Evolutionary conservation across 441 rosid genomes (phyloP).

Genomic region (Euphorbia celastroides): DNA sequence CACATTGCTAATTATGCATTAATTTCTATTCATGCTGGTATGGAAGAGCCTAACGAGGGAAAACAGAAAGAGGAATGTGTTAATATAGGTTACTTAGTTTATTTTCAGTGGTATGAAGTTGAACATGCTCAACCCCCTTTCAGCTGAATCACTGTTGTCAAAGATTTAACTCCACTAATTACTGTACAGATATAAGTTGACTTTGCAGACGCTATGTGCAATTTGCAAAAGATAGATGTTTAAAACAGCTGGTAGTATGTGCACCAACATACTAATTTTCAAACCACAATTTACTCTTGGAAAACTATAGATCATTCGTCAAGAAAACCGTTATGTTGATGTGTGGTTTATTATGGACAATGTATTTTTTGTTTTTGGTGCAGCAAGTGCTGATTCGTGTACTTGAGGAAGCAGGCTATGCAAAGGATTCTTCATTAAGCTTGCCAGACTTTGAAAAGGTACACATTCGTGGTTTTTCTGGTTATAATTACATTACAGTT

Average conservation of each 20-base stretch:
- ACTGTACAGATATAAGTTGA: background rate
- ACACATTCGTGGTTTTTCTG: conserved; percentile 6
- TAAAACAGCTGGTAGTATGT: background rate
- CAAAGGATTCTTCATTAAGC: conserved; percentile 53
- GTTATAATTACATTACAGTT: background rate
- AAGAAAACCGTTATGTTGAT: background rate
- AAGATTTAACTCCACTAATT: background rate
- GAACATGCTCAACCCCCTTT: too few species aligned
- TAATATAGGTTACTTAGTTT: too few species aligned
- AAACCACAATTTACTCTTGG: background rate
- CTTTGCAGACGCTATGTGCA: background rate
- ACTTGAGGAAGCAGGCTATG: conserved; percentile 70
- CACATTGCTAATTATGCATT: too few species aligned
- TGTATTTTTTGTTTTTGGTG: conserved; percentile 20
- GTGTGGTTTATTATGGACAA: background rate
- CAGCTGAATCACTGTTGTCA: too few species aligned
- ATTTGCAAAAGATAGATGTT: background rate
- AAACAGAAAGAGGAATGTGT: too few species aligned
- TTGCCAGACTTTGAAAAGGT: conserved; percentile 84
- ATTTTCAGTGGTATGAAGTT: background rate
- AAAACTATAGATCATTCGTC: background rate
- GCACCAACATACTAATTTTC: background rate
- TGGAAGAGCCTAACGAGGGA: too few species aligned
- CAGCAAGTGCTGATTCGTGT: conserved; percentile 75
- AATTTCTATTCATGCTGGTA: too few species aligned